These are phyloP conservation scores for Avena insularis DNA, from an alignment of 176 grass and related monocot species.

Conservation along the genomic window DNA sequence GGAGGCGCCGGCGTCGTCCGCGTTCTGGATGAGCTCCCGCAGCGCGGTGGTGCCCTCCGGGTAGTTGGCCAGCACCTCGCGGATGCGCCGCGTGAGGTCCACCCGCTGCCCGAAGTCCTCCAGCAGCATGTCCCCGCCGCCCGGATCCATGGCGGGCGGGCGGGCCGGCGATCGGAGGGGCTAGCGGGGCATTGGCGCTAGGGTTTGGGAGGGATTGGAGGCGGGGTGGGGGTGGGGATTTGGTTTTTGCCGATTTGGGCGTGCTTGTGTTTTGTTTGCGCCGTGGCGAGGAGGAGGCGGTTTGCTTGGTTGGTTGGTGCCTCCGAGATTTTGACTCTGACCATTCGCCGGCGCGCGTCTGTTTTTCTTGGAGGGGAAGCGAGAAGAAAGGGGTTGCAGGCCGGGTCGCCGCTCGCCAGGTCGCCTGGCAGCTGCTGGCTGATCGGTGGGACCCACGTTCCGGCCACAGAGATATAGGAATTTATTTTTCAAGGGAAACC, in stretches of 20 bases:
- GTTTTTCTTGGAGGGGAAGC: conserved; percentile 15
- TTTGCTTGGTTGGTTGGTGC: conserved; percentile 19
- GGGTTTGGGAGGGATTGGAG: conserved; percentile 22
- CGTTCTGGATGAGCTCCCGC: conserved; percentile 94
- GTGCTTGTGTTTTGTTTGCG: conserved; percentile 5
- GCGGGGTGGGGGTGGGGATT: background rate
- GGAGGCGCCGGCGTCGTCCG: conserved; percentile 81
- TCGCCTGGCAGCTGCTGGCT: too few species aligned
- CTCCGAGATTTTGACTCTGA: conserved; percentile 23
- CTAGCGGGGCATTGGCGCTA: conserved; percentile 45
- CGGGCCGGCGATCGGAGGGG: background rate
- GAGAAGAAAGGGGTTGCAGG: background rate
- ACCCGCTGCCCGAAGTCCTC: conserved; percentile 97
- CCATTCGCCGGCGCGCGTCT: background rate
- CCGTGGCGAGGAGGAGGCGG: background rate
- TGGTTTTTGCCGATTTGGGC: conserved; percentile 41
- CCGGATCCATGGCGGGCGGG: conserved; percentile 35
- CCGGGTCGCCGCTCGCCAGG: too few species aligned
- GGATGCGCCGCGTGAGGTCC: conserved; percentile 90
- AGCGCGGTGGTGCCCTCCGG: conserved; percentile 92
- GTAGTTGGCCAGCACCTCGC: conserved; percentile 91
- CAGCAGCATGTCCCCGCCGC: conserved; percentile 44
- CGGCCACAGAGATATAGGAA: too few species aligned
- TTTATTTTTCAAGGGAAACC: too few species aligned
- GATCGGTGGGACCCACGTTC: too few species aligned